Percentiles rank a stretch among this genome's conserved stretches.
phyloP scores from a whole-genome alignment of 73 alveolate genomes.

The Paramecium sexaurelia region DNA sequence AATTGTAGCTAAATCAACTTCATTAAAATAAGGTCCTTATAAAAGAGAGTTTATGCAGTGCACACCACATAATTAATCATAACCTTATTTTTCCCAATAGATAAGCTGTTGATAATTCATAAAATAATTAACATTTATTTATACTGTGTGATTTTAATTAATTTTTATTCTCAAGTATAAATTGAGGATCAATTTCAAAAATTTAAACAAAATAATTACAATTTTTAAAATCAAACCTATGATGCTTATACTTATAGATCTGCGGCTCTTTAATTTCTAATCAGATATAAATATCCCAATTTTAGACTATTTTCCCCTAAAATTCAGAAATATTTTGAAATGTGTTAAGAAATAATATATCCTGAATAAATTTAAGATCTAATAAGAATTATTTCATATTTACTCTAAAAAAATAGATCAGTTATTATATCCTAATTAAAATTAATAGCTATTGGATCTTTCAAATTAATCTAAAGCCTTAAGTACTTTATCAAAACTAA shows the following conservation, averaged over 20 bases:
- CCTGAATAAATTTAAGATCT: constrained; percentile 44
- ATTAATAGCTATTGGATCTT: constrained; percentile 56
- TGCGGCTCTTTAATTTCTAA: no score
- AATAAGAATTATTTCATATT: constrained; percentile 28
- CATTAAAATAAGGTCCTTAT: constrained; percentile 91
- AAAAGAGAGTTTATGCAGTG: constrained; percentile 90
- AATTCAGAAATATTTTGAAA: neutral
- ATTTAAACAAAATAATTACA: no score
- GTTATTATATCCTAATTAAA: constrained; percentile 10
- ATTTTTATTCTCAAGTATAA: no score
- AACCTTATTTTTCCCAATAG: constrained; percentile 94
- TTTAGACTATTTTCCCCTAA: neutral
- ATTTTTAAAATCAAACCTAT: neutral
- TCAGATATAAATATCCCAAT: no score
- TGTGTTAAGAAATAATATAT: constrained; percentile 31
- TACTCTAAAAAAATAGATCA: neutral
- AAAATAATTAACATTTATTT: neutral
- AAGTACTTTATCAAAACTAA: constrained; percentile 39
- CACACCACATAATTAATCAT: constrained; percentile 94
- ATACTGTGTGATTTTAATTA: neutral
- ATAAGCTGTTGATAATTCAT: constrained; percentile 45
- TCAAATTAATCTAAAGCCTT: constrained; percentile 27
- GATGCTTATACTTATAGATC: neutral
- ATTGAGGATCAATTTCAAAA: neutral
- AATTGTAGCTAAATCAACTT: constrained; percentile 78